A percentile compares a stretch with the other conserved stretches of the same genome.
These are phyloP conservation scores for Ceratocystis albifundus DNA, from an alignment of 2,329 filamentous ascomycete genomes.

Conservation along the genomic window DNA sequence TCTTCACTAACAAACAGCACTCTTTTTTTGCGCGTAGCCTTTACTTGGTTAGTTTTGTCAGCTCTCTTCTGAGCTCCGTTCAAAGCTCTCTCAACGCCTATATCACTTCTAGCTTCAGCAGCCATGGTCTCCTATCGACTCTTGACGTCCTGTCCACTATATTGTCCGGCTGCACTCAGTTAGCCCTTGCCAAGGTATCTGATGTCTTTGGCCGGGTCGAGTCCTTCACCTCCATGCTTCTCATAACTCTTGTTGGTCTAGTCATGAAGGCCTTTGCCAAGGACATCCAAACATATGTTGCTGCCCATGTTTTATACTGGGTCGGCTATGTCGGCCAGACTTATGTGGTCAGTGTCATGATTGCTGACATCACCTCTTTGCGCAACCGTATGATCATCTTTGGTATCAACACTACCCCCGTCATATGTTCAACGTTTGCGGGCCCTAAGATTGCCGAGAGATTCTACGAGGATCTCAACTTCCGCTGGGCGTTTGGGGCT, in stretches of 20 bases:
- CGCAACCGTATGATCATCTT: slow-evolving; percentile 36
- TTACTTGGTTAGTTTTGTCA: slow-evolving; percentile 33
- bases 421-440: slow-evolving; percentile 37
- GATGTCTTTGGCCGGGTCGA: slow-evolving; percentile 41
- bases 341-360: slow-evolving; percentile 35
- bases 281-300: slow-evolving; percentile 47
- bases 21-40: slow-evolving; percentile 27
- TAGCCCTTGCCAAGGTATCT: slow-evolving; percentile 38
- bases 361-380: slow-evolving; percentile 36
- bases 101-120: slow-evolving; percentile 52
- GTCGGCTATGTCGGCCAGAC: slow-evolving; percentile 40
- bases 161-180: slow-evolving; percentile 32
- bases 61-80: slow-evolving; percentile 31
- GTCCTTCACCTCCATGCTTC: slow-evolving; percentile 35
- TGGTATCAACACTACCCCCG: slow-evolving; percentile 35
- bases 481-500: slow-evolving; percentile 45
- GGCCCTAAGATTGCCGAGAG: slow-evolving; percentile 34
- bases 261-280: slow-evolving; percentile 52
- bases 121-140: slow-evolving; percentile 55
- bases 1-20: background rate
- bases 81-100: slow-evolving; percentile 47
- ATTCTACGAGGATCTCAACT: slow-evolving; percentile 33
- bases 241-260: slow-evolving; percentile 41
- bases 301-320: slow-evolving; percentile 53
- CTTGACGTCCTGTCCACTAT: slow-evolving; percentile 48